Evolutionary conservation across 2,329 filamentous ascomycete species (phyloP), one percentile per base, ranked within the genome.

Genomic region (Calonectria multiphialidica): DNA sequence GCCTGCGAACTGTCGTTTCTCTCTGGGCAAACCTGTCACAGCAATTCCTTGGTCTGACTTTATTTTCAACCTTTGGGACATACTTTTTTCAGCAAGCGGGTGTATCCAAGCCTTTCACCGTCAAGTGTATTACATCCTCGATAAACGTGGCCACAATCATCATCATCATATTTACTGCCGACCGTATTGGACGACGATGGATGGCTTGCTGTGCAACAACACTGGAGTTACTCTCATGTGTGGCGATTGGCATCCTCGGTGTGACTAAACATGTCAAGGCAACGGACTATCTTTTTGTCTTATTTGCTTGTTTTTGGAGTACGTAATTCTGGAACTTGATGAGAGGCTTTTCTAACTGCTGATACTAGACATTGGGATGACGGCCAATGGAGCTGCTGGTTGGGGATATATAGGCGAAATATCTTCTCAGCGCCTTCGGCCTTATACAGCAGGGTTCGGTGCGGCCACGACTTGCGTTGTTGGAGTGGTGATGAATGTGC

Each of bases 41-140:
- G 66, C 74, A 76, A 16, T 76, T 76, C 44, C 45, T 74, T 2
- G 74, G 74, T 9, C 66, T 76, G 5, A 73, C 73, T 0, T 62
- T 76, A 2, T 75, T 76, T 57, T 45, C 42, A 0, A 75, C 90
- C 69, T 93, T 92, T 74, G 91, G 89, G 1, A 92, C 76, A 44
- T 84, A 82, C 70, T 84, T 83, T 59, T 83, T 83, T 47, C 79
- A 81, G 57, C 82, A 82, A 57, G 81, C 81, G 15, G 82, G 82
- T 3, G 44, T 80, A 0, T 44, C 66, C 7, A 74, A 79, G 8
- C 77, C 78, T 0, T 80, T 81, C 50, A 37, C 70, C 9, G 72
- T 77, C 23, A 79, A 74, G 4, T 74, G 65, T 35, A 78, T 77
- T 61, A 76, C 72, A 0, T 74, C 75, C 1, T 67, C 66, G 2